Base-by-base conservation (phyloP, 768 basidiomycete genomes). In the Mrakia frigida region DNA sequence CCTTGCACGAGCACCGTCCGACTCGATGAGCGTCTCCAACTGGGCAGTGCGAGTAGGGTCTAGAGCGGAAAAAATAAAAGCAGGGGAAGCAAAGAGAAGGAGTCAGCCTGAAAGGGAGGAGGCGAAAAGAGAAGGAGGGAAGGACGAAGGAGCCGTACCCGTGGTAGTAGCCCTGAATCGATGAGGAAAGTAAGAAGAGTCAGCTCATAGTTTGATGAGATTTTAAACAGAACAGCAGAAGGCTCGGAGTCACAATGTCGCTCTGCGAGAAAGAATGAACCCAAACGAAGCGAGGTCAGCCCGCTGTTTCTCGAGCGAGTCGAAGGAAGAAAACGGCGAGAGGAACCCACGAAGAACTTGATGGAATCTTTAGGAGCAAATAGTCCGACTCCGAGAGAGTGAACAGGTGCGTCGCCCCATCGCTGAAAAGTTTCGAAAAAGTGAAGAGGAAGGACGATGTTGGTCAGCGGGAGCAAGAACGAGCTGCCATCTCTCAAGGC, bases 301-400 rank as follows among this genome's bases (percentile, higher is more conserved):
- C 6, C 50, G 50, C 16, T 52, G 11, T 25, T 4, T 50, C 5
- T n/a, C 11, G 1, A 28, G 10, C 23, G 60, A 63, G 43, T n/a
- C 33, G 35, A 13, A n/a, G n/a, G n/a, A 41, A 11, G 60, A 39
- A 4, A 61, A 59, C 39, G 28, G 43, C 71, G 71, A 41, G 59
- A 43, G 6, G 4, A 13, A 63, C 73, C 4, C 21, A 74, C 73
- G 65, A 77, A 77, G 76, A 73, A 77, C 2, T 73, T 33, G 52
- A 77, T 73, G 33, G 73, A 91, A 23, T 93, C 91, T 81, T 92
- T 94, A 82, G 86, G 87, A 0, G 93, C 91, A 79, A 98, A 92
- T 14, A 98, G 85, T 0, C 94, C 90, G 0, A 91, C 94, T 43
- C 92, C 96, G 75, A 98, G 93, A 72, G 90, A 92, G 81, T 94